These are phyloP conservation scores for Candida taoyuanica DNA, from an alignment of 805 yeast species.

Conservation along the genomic window DNA sequence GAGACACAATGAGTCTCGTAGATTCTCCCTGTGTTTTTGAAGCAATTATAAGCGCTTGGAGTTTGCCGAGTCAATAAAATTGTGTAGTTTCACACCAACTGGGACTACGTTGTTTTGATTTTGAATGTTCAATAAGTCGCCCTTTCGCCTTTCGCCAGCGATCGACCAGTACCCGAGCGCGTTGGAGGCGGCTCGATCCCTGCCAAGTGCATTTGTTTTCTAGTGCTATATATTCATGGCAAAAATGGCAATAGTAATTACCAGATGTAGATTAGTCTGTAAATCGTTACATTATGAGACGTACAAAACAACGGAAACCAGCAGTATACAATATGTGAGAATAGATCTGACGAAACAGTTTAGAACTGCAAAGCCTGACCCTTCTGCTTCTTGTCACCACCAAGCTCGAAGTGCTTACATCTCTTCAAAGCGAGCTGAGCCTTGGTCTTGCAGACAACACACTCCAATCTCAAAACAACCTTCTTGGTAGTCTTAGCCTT, in stretches of 20 bases:
- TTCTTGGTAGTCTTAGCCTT: conserved; percentile 99
- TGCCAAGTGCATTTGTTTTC: no score
- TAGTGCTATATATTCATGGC: no score
- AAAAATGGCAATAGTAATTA: neutral
- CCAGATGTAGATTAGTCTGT: conserved; percentile 7
- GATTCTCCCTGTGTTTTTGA: no score
- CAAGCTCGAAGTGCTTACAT: conserved; percentile 99
- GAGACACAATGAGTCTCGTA: no score
- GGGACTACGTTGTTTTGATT: conserved; percentile 12
- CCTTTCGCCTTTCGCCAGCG: neutral
- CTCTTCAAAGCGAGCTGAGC: conserved; percentile 97
- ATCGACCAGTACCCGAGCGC: no score
- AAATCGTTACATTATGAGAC: conserved; percentile 26
- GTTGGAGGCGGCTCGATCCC: no score
- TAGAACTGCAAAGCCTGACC: conserved; percentile 99
- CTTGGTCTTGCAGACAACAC: conserved; percentile 98
- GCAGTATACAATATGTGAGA: conserved; percentile 16
- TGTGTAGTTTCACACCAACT: no score
- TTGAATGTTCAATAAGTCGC: conserved; percentile 1
- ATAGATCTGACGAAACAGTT: conserved; percentile 30
- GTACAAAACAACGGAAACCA: conserved; percentile 24
- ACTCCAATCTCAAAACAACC: conserved; percentile 98
- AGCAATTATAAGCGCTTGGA: no score
- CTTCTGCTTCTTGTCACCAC: conserved; percentile 99
- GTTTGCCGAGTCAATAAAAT: no score